Conservation (phyloP, 1,139 yeast species). For the Candida pseudocylindracea region DNA sequence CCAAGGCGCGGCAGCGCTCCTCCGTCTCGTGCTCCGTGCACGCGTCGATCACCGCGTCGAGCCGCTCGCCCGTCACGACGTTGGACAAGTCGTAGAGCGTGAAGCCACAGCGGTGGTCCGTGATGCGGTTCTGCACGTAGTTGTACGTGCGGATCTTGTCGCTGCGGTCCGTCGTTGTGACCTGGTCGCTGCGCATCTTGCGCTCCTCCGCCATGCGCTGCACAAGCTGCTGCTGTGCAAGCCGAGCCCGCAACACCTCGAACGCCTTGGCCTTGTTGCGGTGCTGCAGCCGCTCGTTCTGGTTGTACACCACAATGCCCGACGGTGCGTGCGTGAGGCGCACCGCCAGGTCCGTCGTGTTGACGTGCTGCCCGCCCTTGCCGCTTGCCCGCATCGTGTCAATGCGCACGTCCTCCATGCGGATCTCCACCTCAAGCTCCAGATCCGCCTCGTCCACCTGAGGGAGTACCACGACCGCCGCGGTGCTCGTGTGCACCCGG, state of each 20-base stretch:
- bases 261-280: constrained; percentile 91
- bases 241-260: constrained; percentile 53
- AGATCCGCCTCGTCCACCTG: constrained; percentile 38
- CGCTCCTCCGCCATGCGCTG: constrained; percentile 45
- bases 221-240: constrained; percentile 62
- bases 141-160: constrained; percentile 91
- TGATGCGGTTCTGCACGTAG: constrained; percentile 76
- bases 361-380: constrained; percentile 97
- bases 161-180: constrained; percentile 69
- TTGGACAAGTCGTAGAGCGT: constrained; percentile 66
- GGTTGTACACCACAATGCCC: constrained; percentile 75
- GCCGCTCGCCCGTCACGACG: constrained; percentile 46
- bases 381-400: constrained; percentile 97
- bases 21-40: not conserved
- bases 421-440: constrained; percentile 52
- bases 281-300: constrained; percentile 91
- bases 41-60: constrained; percentile 24
- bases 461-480: constrained; percentile 88
- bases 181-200: constrained; percentile 58
- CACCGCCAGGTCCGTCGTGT: constrained; percentile 94
- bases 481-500: constrained; percentile 84
- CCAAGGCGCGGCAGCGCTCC: not conserved
- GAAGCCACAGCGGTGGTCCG: constrained; percentile 80
- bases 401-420: constrained; percentile 71
- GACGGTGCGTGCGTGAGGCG: constrained; percentile 83